Conservation (phyloP, 495 filamentous ascomycete genomes). For the Penicillium goetzii region DNA sequence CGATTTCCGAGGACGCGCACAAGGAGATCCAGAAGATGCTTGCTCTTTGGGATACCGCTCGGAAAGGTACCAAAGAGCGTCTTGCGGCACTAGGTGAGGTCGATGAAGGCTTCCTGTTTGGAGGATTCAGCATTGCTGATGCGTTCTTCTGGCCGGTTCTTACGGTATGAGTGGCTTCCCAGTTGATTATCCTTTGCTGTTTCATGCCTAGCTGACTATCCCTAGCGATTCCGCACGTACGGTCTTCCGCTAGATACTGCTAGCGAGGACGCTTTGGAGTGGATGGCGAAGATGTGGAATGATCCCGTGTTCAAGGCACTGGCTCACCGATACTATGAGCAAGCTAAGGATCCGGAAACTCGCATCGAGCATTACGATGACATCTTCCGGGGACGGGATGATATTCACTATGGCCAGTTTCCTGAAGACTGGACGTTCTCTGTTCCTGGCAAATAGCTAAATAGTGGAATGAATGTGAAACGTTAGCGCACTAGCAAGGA, state of each 20-base stretch:
- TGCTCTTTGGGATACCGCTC: slow-evolving; percentile 27
- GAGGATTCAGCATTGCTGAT: slow-evolving; percentile 43
- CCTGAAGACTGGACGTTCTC: slow-evolving; percentile 46
- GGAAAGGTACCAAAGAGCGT: slow-evolving; percentile 28
- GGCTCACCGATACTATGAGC: slow-evolving; percentile 40
- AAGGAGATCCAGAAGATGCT: slow-evolving; percentile 35
- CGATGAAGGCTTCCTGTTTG: slow-evolving; percentile 36
- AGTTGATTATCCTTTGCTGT: neutral
- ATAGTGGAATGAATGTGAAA: neutral
- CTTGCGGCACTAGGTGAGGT: slow-evolving; percentile 28
- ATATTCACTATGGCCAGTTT: slow-evolving; percentile 41
- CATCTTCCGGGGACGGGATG: slow-evolving; percentile 39
- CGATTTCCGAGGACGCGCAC: slow-evolving; percentile 30
- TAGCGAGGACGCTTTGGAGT: slow-evolving; percentile 41
- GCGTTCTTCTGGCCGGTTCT: slow-evolving; percentile 42
- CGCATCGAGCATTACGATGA: slow-evolving; percentile 45
- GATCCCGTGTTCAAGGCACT: slow-evolving; percentile 41
- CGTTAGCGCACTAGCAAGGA: neutral
- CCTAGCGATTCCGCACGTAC: slow-evolving; percentile 51
- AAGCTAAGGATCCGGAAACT: slow-evolving; percentile 44
- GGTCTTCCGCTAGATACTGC: slow-evolving; percentile 44
- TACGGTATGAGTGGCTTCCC: slow-evolving; percentile 36
- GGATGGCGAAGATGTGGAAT: slow-evolving; percentile 54
- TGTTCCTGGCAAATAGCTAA: slow-evolving; percentile 11
- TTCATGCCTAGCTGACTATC: slow-evolving; percentile 1